Evolutionary conservation across 2,329 filamentous ascomycete genomes (phyloP).

Genomic region (Sphaerulina vaccinii): DNA sequence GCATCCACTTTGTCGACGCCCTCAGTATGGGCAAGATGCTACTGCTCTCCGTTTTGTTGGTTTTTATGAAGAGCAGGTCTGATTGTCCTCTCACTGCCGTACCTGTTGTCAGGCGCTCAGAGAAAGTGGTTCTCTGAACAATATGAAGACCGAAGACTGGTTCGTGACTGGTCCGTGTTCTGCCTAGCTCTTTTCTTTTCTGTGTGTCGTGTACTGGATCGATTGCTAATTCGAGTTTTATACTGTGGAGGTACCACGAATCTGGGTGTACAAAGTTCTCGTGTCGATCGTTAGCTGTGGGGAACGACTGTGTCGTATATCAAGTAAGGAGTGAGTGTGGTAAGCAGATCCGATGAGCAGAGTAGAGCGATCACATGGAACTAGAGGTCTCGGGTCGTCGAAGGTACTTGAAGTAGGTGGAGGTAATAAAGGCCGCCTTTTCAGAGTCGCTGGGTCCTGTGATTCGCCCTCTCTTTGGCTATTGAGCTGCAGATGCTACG

Average conservation of each 20-base stretch:
- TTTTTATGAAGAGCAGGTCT: neutral
- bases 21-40: conserved; percentile 14
- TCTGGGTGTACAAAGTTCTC: neutral
- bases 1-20: conserved; percentile 36
- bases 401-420: conserved; percentile 7
- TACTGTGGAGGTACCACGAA: neutral
- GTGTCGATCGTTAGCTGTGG: neutral
- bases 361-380: conserved; percentile 23
- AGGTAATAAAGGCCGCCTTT: conserved; percentile 12
- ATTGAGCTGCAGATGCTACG: conserved; percentile 16
- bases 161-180: too few relatives aligned
- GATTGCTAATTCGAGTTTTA: neutral
- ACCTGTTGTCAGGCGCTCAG: too few relatives aligned
- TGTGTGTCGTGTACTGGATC: neutral
- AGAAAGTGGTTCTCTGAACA: too few relatives aligned
- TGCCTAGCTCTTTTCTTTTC: conserved; percentile 6
- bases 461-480: conserved; percentile 6
- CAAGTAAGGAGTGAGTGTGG: neutral
- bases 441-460: conserved; percentile 18
- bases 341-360: conserved; percentile 12
- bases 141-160: too few relatives aligned
- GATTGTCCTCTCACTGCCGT: neutral
- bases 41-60: neutral
- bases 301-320: conserved; percentile 1
- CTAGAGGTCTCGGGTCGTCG: conserved; percentile 22